A percentile compares a stretch with the other conserved stretches of the same genome.
Evolutionary conservation across 2,329 filamentous ascomycete species (phyloP).

Genomic region (Bertia moriformis): DNA sequence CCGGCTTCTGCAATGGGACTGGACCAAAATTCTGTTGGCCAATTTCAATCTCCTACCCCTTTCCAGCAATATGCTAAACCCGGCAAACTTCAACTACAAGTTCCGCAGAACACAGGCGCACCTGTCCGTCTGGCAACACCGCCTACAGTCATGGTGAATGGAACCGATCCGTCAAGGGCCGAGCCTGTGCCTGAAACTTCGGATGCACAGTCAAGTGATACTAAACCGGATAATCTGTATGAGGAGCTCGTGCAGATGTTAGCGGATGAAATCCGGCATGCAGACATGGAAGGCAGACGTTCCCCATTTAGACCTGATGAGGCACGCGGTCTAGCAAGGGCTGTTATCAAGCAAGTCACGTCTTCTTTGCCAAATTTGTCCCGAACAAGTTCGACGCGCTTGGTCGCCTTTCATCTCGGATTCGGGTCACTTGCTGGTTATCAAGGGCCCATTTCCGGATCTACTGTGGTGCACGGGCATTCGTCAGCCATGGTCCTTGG

Average conservation of each 20-base stretch:
- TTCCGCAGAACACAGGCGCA: slow-evolving; percentile 33
- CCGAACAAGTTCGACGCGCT: not conserved
- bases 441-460: no score
- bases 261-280: not conserved
- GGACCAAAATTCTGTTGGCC: slow-evolving; percentile 12
- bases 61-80: slow-evolving; percentile 11
- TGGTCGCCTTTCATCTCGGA: not conserved
- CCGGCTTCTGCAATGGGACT: slow-evolving; percentile 4
- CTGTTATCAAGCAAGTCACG: no score
- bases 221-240: not conserved
- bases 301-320: not conserved
- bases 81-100: slow-evolving; percentile 32
- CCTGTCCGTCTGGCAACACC: slow-evolving; percentile 32
- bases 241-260: not conserved
- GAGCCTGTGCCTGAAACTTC: not conserved
- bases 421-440: not conserved
- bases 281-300: not conserved
- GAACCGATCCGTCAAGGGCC: not conserved
- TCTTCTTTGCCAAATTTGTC: no score
- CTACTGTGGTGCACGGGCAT: no score
- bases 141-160: slow-evolving; percentile 4
- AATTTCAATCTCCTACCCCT: slow-evolving; percentile 6
- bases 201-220: not conserved
- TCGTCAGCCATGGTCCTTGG: no score
- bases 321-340: not conserved